Evolutionary conservation across 2,329 filamentous ascomycete genomes (phyloP).

Genomic region (Cryphonectria nitschkei): DNA sequence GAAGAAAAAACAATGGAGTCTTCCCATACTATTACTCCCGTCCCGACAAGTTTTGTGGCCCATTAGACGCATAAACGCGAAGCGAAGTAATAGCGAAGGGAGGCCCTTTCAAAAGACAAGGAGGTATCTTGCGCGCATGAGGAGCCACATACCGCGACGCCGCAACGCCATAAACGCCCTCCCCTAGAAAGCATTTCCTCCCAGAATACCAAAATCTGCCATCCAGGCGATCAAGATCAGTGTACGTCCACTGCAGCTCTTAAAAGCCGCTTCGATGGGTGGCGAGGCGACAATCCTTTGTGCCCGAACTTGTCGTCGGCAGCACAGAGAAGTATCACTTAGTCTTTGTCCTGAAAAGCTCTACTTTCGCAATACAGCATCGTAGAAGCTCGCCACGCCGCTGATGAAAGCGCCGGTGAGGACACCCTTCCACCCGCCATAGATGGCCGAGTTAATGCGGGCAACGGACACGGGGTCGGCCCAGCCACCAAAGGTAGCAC

Average conservation of each 20-base stretch:
- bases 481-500: slow-evolving; percentile 64
- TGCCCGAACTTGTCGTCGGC: slow-evolving; percentile 1
- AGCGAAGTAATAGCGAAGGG: background rate
- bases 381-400: slow-evolving; percentile 72
- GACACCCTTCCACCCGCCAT: slow-evolving; percentile 72
- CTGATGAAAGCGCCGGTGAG: slow-evolving; percentile 71
- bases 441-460: slow-evolving; percentile 68
- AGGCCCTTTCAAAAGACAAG: slow-evolving; percentile 15
- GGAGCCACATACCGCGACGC: slow-evolving; percentile 24
- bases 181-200: slow-evolving; percentile 17
- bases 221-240: background rate
- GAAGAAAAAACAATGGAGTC: background rate
- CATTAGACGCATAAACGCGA: background rate
- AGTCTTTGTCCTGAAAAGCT: background rate
- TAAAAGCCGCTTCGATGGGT: background rate
- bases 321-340: background rate
- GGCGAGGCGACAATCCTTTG: background rate
- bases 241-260: background rate
- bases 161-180: slow-evolving; percentile 28
- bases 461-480: slow-evolving; percentile 63
- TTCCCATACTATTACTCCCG: background rate
- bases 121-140: slow-evolving; percentile 24
- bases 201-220: slow-evolving; percentile 6
- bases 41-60: background rate
- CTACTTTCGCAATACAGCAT: slow-evolving; percentile 74